Base-by-base conservation (phyloP, 2,329 filamentous ascomycete genomes). In the Aureobasidium uvarum region DNA sequence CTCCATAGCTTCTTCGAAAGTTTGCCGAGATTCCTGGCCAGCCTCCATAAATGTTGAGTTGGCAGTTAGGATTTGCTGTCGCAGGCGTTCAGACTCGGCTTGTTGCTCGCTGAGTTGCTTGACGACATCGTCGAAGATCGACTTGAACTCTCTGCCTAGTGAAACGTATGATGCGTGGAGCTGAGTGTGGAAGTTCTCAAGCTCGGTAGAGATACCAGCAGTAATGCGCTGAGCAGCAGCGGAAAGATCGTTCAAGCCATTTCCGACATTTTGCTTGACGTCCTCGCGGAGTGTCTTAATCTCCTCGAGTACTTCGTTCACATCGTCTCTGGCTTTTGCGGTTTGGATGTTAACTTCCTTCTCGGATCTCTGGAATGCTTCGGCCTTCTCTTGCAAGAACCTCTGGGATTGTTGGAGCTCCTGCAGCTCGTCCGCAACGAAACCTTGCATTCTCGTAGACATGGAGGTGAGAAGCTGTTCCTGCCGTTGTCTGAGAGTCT, bases 281-380 rank as follows among this genome's bases (percentile, higher is more conserved):
- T 91, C 88, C 74, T 96, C 90, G 25, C 94, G 86, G 28, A 98
- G 83, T n/a, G 85, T 86, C 74, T 93, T 93, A 75, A 98, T 96
- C 74, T 96, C 94, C 72, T 95, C 91, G 11, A 99, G 82, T 1
- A 96, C 89, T n/a, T 85, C 81, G 71, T 97, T 93, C 90, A 97
- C 92, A 65, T 93, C 89, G 55, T 93, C 87, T 72, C 89, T 91
- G 2, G 92, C 89, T 68, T 83, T 81, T 28, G 84, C 81, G 65
- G 87, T 89, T 71, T 90, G 87, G 48, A 85, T 81, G 63, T 89
- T 83, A 18, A 96, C 83, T 70, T 89, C 85, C 59, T 82, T 80
- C 74, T 89, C 87, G 0, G 89, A 90, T 20, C 83, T 80, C 45
- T 86, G 82, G 70, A 96, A 92, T 0, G 83, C 82, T 8, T 83